Percentiles rank a stretch among this genome's conserved stretches.
phyloP scores from a whole-genome alignment of 768 basidiomycete genomes.

The Mycena metata region DNA sequence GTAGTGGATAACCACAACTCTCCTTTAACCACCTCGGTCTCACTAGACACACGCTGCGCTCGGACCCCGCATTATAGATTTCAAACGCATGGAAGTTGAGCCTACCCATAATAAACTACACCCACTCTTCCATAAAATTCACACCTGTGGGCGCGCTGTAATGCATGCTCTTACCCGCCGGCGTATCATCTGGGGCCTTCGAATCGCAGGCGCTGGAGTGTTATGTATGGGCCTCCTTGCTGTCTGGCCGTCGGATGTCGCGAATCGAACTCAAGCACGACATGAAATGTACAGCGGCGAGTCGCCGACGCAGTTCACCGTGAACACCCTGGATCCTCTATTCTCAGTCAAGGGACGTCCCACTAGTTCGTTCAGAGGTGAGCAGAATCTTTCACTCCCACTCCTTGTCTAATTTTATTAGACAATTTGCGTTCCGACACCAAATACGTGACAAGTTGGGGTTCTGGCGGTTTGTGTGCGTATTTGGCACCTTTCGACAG shows the following conservation, averaged over 20 bases:
- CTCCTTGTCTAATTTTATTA: not conserved
- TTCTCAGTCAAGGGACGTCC: slow-evolving; percentile 8
- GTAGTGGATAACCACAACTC: no score
- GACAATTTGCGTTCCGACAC: slow-evolving; percentile 29
- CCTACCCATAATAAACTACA: not conserved
- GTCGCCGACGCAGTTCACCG: not conserved
- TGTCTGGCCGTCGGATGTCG: slow-evolving; percentile 4
- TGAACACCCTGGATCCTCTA: slow-evolving; percentile 1
- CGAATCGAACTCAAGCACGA: not conserved
- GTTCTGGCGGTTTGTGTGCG: slow-evolving; percentile 28
- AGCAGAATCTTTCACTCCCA: slow-evolving; percentile 20
- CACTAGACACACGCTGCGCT: no score
- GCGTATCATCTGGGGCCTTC: slow-evolving; percentile 11
- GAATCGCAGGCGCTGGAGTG: not conserved
- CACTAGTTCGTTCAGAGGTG: slow-evolving; percentile 21
- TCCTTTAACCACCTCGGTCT: no score
- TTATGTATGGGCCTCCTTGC: slow-evolving; percentile 12
- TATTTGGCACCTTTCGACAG: not conserved
- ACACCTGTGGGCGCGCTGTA: not conserved
- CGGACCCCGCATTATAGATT: no score
- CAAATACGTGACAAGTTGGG: slow-evolving; percentile 29
- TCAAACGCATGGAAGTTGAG: not conserved
- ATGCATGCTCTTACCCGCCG: not conserved
- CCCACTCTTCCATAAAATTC: no score
- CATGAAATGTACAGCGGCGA: not conserved